Base-by-base conservation (phyloP, 441 rosid species). In the Populus tomentosa region DNA sequence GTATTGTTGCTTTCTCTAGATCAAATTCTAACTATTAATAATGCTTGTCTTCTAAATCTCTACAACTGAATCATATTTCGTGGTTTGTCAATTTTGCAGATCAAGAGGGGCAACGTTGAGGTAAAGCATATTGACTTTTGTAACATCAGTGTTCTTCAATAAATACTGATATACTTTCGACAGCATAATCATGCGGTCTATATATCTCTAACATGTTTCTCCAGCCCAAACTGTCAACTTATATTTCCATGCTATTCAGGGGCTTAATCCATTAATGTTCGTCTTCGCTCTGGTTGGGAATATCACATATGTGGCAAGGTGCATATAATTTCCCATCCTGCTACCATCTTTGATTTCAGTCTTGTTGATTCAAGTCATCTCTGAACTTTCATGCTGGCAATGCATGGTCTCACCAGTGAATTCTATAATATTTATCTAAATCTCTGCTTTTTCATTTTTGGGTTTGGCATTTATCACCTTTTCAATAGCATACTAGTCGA, bases 261-360 rank as follows among this genome's bases (percentile, higher is more conserved):
- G 98, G 26, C 88, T 93, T 70, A 91, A 88, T 83, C 97, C 98
- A 75, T 77, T 88, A 46, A 93, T 91, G 98, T 93, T 93, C 81
- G 30, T 93, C 79, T 91, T 91, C 82, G 98, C 98, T 67, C 73
- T 93, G 85, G 83, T 89, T 76, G 98, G 97, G 71, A 91, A 93
- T 78, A 69, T 85, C 80, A 90, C 97, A 66, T 93, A 93, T 74
- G 93, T 93, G 69, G 94, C 87, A 76, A 93, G 98, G 98, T 93
- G 81, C 65, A 67, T 74, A 71, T 35, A 10, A 53, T 16, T 26
- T 20, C 26, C 23, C 35, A 32, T 10, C 38, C 30, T 69, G 20
- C 46, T 7, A 20, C n/a, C 32, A 28, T 36, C 8, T 7, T 13
- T 24, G 13, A 1, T 59, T 56, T 26, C 35, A 53, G 72, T 40